A percentile compares a stretch with the other conserved stretches of the same genome.
phyloP scores from a whole-genome alignment of 2,329 filamentous ascomycete species.

The Zasmidium angulare region DNA sequence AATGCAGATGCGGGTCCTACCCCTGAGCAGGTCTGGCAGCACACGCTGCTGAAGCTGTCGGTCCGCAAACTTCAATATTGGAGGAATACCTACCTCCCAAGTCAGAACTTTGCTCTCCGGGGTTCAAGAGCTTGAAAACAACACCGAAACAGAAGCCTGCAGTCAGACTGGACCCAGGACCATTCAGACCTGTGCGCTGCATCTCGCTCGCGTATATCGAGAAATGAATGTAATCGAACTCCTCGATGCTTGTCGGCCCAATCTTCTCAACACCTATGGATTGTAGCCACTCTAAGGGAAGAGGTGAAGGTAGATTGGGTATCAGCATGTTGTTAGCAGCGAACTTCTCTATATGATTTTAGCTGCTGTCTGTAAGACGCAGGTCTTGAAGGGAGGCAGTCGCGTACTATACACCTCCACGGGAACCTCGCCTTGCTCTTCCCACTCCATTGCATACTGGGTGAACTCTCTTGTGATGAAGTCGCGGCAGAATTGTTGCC shows the following conservation, averaged over 20 bases:
- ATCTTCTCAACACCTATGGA: slow-evolving; percentile 71
- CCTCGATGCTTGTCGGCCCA: slow-evolving; percentile 70
- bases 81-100: too few species aligned
- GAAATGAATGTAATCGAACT: slow-evolving; percentile 86
- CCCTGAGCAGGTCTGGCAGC: slow-evolving; percentile 69
- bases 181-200: slow-evolving; percentile 71
- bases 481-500: slow-evolving; percentile 68
- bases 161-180: slow-evolving; percentile 82
- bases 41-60: slow-evolving; percentile 64
- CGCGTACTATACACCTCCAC: not conserved
- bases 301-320: slow-evolving; percentile 74
- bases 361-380: too few species aligned
- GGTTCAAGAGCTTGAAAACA: too few species aligned
- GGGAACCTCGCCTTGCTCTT: slow-evolving; percentile 59
- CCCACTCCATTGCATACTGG: slow-evolving; percentile 73
- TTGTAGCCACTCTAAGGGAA: slow-evolving; percentile 70
- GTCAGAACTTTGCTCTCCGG: too few species aligned
- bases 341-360: slow-evolving; percentile 56
- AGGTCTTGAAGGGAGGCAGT: too few species aligned
- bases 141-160: slow-evolving; percentile 76
- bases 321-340: slow-evolving; percentile 69
- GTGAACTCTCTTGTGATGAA: slow-evolving; percentile 71
- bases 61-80: slow-evolving; percentile 74
- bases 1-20: slow-evolving; percentile 82
- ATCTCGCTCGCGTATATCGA: slow-evolving; percentile 73